Percentiles rank a stretch among this genome's conserved stretches.
Conservation (phyloP, 108 stramenopile genomes). For the Licmophora abbreviata region DNA sequence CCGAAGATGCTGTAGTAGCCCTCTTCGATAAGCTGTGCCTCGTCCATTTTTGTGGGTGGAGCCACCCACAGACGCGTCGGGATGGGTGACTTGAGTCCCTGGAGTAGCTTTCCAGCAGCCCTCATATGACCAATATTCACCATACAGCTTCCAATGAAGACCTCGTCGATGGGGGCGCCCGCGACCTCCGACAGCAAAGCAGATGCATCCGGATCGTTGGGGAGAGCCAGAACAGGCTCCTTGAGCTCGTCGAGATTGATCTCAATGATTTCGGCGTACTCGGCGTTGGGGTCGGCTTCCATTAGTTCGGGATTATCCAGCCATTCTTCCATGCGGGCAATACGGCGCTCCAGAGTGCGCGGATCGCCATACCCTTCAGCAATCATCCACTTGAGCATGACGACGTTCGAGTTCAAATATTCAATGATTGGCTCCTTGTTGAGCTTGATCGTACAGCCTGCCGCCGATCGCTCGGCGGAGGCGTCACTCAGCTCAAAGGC, state of each 20-base stretch:
- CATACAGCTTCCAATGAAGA: conserved; percentile 96
- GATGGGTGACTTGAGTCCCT: conserved; percentile 48
- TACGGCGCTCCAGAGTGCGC: conserved; percentile 88
- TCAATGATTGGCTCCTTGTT: conserved; percentile 93
- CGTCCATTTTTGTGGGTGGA: conserved; percentile 96
- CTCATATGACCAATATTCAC: conserved; percentile 97
- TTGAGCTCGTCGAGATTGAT: conserved; percentile 90
- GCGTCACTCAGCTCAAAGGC: conserved; percentile 93
- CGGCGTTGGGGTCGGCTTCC: conserved; percentile 85
- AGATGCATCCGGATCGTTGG: conserved; percentile 94
- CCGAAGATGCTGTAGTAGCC: conserved; percentile 96
- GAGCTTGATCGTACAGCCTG: conserved; percentile 93
- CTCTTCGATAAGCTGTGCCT: conserved; percentile 90
- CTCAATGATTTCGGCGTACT: conserved; percentile 88
- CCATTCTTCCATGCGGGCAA: conserved; percentile 94
- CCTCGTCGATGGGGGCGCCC: conserved; percentile 89
- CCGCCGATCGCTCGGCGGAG: conserved; percentile 89
- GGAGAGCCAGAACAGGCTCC: conserved; percentile 89
- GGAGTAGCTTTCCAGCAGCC: conserved; percentile 90
- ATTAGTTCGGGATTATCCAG: conserved; percentile 78
- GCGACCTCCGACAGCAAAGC: conserved; percentile 78
- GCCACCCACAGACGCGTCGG: conserved; percentile 92
- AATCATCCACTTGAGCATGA: conserved; percentile 98
- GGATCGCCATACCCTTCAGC: conserved; percentile 92
- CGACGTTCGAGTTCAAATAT: conserved; percentile 87